Evolutionary conservation across 2,329 filamentous ascomycete genomes (phyloP).

Genomic region (Talaromyces sp.): DNA sequence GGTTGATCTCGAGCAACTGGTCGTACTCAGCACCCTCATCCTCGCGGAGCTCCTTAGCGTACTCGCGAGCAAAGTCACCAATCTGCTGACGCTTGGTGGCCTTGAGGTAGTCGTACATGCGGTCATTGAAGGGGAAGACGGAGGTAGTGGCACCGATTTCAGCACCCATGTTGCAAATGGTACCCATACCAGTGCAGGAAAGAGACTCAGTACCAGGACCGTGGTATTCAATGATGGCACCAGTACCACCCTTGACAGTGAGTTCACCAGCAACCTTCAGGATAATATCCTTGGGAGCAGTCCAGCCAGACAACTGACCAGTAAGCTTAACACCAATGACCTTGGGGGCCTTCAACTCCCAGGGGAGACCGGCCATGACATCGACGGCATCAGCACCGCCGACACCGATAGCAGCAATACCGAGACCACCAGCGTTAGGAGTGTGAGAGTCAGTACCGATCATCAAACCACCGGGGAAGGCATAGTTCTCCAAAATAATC

Average conservation of each 20-base stretch:
- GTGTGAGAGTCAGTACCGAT: constrained; percentile 99
- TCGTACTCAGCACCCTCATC: constrained; percentile 95
- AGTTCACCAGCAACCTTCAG: constrained; percentile 95
- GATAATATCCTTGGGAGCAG: constrained; percentile 93
- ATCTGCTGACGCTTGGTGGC: constrained; percentile 89
- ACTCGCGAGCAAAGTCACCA: constrained; percentile 81
- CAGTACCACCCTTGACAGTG: constrained; percentile 97
- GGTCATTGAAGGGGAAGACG: constrained; percentile 95
- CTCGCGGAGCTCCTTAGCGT: constrained; percentile 79
- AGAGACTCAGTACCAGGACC: constrained; percentile 71
- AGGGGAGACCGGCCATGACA: constrained; percentile 94
- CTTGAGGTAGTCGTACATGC: constrained; percentile 92
- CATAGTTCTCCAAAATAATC: constrained; percentile 97
- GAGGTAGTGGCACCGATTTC: constrained; percentile 76
- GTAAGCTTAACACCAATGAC: constrained; percentile 95
- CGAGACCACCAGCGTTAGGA: constrained; percentile 92
- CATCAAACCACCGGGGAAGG: constrained; percentile 95
- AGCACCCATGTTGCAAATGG: constrained; percentile 68
- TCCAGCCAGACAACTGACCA: constrained; percentile 85
- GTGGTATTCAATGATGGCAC: constrained; percentile 62
- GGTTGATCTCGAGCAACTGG: constrained; percentile 92
- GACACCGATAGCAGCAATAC: constrained; percentile 92
- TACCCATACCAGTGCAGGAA: constrained; percentile 82
- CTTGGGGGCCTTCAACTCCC: constrained; percentile 98
- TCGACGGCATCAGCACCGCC: constrained; percentile 98